Base-by-base conservation (phyloP, 192 early-diverging fungal species). In the Oehlia diaphana region DNA sequence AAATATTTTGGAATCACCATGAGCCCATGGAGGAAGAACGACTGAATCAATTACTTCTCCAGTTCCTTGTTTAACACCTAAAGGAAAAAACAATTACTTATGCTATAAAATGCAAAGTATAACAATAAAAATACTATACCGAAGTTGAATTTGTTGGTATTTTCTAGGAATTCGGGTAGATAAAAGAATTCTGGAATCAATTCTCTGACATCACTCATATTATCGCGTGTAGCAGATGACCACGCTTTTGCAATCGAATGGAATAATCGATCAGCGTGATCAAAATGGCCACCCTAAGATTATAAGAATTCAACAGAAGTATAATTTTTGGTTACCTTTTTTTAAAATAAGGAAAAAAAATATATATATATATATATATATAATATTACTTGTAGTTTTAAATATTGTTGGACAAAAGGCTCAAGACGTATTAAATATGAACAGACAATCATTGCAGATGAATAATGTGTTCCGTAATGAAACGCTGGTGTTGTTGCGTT, bases 401-500 rank as follows among this genome's bases (percentile, higher is more conserved):
- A 76, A 80, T 94, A 94, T 68, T 94, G 88, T 28, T 92, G 90
- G 0, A 96, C 93, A 83, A 96, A 98, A 9, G 97, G 97, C 79
- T 98, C 96, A 42, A 95, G 80, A 14, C 97, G 90, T 23, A 98
- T 90, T 72, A 98, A 81, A 79, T 94, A 98, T 37, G 93, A 95
- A 28, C 95, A 91, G 3, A 96, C 95, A 64, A 94, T 91, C 84
- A 94, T 94, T 1, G 97, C 94, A 8, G 95, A 97, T 1, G 95
- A 96, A 83, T 98, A 98, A 82, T 98, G 97, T 12, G 96, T 96
- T n/a, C 96, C 97, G 82, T 98, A 98, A 72, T 96, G 94, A 84
- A 97, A 97, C 62, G 89, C 87, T 42, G 89, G 89, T 9, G 81
- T 86, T 14, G 76, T 81, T 35, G 82, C 85, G 58, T 86, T 83